Conservation (phyloP, 2,329 filamentous ascomycete species). For the Claviceps sp. region DNA sequence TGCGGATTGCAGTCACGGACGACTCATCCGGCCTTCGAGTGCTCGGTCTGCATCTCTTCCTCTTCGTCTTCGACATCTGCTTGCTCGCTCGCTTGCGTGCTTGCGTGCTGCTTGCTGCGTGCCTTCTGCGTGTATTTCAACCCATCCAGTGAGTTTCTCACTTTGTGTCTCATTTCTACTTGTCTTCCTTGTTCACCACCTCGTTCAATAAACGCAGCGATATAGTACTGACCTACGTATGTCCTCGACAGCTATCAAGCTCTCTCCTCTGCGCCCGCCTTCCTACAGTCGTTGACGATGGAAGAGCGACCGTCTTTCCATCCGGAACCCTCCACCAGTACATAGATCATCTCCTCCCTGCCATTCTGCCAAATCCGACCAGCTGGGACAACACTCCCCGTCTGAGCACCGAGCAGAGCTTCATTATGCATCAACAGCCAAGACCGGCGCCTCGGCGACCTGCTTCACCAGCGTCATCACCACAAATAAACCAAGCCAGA, state of each 20-base stretch:
- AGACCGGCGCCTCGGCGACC: slow-evolving; percentile 55
- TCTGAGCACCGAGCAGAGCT: slow-evolving; percentile 1
- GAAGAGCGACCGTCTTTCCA: slow-evolving; percentile 4
- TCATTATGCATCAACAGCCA: slow-evolving; percentile 76
- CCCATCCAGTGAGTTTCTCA: not conserved
- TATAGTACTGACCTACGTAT: not conserved
- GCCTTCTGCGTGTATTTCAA: not conserved
- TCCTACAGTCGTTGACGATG: slow-evolving; percentile 4
- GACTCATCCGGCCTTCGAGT: not conserved
- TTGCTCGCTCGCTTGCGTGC: not conserved
- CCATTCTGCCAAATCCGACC: not conserved
- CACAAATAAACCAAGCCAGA: slow-evolving; percentile 51
- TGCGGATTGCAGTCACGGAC: not conserved
- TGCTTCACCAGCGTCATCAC: slow-evolving; percentile 58
- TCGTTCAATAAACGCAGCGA: not conserved
- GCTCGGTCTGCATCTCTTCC: not conserved
- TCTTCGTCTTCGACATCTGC: not conserved
- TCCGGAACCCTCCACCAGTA: not conserved
- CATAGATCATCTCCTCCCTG: not conserved
- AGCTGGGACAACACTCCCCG: not conserved
- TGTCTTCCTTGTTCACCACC: not conserved
- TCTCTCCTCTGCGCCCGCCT: not conserved
- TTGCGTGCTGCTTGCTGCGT: not conserved
- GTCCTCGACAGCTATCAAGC: not conserved
- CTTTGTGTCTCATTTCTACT: not conserved